Evolutionary conservation across 2,329 filamentous ascomycete genomes (phyloP).

Genomic region (Clarireedia paspali): DNA sequence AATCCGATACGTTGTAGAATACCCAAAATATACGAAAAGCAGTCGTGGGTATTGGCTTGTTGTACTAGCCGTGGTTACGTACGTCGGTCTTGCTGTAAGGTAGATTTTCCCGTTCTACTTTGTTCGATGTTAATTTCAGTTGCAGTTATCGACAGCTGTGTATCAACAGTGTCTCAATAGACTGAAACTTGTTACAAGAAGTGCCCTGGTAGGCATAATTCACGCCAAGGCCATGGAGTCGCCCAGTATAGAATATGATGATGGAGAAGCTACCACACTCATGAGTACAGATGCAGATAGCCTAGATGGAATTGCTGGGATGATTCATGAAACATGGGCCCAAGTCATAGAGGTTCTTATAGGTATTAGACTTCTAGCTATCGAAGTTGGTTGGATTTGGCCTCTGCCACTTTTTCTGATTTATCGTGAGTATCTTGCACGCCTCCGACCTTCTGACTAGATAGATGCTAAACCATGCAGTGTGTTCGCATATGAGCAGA

Average conservation of each 20-base stretch:
- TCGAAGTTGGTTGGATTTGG: slow-evolving; percentile 37
- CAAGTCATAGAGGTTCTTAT: slow-evolving; percentile 35
- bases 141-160: slow-evolving; percentile 28
- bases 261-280: slow-evolving; percentile 32
- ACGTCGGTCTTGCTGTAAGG: slow-evolving; percentile 3
- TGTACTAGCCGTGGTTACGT: not conserved
- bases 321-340: slow-evolving; percentile 38
- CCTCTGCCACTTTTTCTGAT: slow-evolving; percentile 35
- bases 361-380: slow-evolving; percentile 33
- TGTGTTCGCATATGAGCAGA: slow-evolving; percentile 36
- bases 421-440: slow-evolving; percentile 28
- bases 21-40: slow-evolving; percentile 2
- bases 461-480: slow-evolving; percentile 19
- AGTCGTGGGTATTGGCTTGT: not conserved
- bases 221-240: slow-evolving; percentile 29
- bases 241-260: slow-evolving; percentile 22
- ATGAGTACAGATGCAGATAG: slow-evolving; percentile 36
- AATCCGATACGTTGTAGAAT: slow-evolving; percentile 28
- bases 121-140: not conserved
- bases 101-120: not conserved
- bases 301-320: slow-evolving; percentile 28
- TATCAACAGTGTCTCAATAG: slow-evolving; percentile 30
- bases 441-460: not conserved
- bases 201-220: slow-evolving; percentile 32
- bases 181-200: slow-evolving; percentile 30